Evolutionary conservation across 768 basidiomycete species (phyloP), one percentile per base, ranked within the genome.

Genomic region (Cyclocybe aegerita): DNA sequence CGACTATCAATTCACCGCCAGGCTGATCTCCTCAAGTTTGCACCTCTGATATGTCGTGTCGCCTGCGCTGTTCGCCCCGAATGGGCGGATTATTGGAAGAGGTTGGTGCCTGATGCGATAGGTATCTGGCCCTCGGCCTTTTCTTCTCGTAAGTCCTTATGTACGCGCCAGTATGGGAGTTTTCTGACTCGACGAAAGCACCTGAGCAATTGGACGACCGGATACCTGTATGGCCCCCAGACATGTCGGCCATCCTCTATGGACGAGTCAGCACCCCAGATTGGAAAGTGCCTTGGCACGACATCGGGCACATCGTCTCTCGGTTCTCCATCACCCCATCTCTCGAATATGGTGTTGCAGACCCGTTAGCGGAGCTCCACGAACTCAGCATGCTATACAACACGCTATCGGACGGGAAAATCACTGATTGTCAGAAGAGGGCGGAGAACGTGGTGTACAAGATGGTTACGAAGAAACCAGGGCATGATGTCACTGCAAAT

Each of bases 51-150:
- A 30, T 87, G 86, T 61, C 72, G 74, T 4, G 65, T 88, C 49
- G 83, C 86, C 47, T 61, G 77, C 16, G 70, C 80, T 10, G 78
- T 90, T 11, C 81, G 89, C 14, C 83, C 85, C 0, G 93, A 93
- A 61, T 96, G 93, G 94, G 82, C 82, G 5, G 93, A 97, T 67
- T 94, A 94, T 62, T 96, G 93, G 94, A 86, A 87, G 60, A 79
- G 93, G 9, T 70, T 92, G 37, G 83, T 83, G 57, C 89, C 92
- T 3, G 77, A 80, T 39, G 76, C 77, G 23, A 70, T 78, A 56
- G 67, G 70, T n/a, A 64, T 67, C 29, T 90, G 90, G 90, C 81
- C 82, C 1, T 72, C 76, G 1, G 69, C 77, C 11, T 61, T 68
- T 3, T 70, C 65, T 33, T 59, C 71, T 46, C 62, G 79, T 82